A percentile compares a stretch with the other conserved stretches of the same genome.
Evolutionary conservation across 495 filamentous ascomycete genomes (phyloP).

Genomic region (Penicillium riverlandense): DNA sequence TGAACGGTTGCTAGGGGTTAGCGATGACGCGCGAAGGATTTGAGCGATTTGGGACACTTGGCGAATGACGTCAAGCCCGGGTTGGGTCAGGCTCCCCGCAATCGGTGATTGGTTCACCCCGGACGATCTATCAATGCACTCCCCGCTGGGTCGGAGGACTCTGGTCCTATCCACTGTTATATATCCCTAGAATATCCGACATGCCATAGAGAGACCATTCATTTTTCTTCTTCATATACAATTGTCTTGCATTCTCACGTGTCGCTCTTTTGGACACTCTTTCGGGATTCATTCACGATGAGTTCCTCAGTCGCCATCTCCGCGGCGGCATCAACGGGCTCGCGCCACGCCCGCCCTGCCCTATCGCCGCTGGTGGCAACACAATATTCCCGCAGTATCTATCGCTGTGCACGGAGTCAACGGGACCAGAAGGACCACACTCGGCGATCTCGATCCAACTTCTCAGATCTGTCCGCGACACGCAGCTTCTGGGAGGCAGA

Average conservation of each 20-base stretch:
- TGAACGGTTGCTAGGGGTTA: not conserved
- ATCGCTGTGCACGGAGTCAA: constrained; percentile 6
- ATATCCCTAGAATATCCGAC: no score
- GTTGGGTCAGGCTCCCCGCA: no score
- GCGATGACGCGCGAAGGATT: not conserved
- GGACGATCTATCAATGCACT: not conserved
- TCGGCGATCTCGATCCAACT: constrained; percentile 6
- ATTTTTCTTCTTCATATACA: not conserved
- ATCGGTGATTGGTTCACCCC: constrained; percentile 8
- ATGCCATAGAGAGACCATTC: not conserved
- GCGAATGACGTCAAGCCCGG: not conserved
- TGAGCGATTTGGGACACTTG: not conserved
- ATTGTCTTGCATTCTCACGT: not conserved
- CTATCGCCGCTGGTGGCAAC: constrained; percentile 5
- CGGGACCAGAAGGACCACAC: constrained; percentile 8
- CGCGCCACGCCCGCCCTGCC: constrained; percentile 5
- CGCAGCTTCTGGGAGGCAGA: constrained; percentile 14
- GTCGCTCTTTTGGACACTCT: not conserved
- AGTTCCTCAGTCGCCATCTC: constrained; percentile 10
- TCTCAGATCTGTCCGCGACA: constrained; percentile 4
- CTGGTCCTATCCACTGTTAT: constrained; percentile 3
- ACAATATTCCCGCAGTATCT: constrained; percentile 6
- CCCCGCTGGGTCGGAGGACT: constrained; percentile 6
- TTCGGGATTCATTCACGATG: constrained; percentile 6
- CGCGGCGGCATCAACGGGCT: constrained; percentile 1